Percentiles rank a stretch among this genome's conserved stretches.
Conservation (phyloP, 2,329 filamentous ascomycete species). For the Fusarium chuoi region DNA sequence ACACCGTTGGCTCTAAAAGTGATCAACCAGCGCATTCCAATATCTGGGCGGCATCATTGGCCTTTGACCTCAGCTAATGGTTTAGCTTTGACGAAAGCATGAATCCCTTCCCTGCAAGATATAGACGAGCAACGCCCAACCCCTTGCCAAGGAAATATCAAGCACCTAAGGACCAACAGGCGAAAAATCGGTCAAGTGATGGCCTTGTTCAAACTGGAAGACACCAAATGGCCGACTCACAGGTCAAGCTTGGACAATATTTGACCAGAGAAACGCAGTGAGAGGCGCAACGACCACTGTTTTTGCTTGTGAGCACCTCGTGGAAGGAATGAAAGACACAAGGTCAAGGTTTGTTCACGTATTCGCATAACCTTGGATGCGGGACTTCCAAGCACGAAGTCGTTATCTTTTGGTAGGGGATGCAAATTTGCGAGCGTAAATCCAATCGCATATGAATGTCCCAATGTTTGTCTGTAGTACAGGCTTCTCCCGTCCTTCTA, state of each 20-base stretch:
- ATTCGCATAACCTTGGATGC: neutral
- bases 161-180: slow-evolving; percentile 13
- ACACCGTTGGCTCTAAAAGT: slow-evolving; percentile 13
- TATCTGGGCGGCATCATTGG: slow-evolving; percentile 1
- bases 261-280: neutral
- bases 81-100: neutral
- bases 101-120: neutral
- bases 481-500: slow-evolving; percentile 28
- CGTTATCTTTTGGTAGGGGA: neutral
- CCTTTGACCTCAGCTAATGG: neutral
- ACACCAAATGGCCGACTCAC: neutral
- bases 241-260: neutral
- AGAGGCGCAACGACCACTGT: neutral
- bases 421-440: neutral
- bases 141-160: slow-evolving; percentile 5
- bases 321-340: neutral
- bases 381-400: neutral
- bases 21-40: slow-evolving; percentile 19
- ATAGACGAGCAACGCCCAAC: neutral
- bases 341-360: neutral
- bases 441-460: neutral
- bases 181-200: slow-evolving; percentile 10
- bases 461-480: neutral
- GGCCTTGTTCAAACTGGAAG: neutral
- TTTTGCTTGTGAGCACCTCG: neutral